Evolutionary conservation across 352 stramenopile genomes (phyloP), one percentile per base, ranked within the genome.

Genomic region (Phytopythium helicoides): DNA sequence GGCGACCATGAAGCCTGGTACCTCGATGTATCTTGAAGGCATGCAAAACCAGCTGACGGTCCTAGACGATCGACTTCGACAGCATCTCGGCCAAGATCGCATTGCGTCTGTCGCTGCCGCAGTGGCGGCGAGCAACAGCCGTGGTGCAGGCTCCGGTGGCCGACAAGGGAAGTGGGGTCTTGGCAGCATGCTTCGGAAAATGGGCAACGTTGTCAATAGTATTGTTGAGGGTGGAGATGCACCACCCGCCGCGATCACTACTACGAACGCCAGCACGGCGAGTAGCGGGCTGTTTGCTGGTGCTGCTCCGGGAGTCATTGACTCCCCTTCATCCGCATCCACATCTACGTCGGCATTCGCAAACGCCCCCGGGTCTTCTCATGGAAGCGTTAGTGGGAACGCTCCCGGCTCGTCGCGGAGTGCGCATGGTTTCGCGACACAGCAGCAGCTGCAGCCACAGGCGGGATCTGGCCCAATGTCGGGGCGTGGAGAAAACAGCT

Each of bases 11-110:
- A 92, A 92, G 58, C 83, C 77, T 15, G 85, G 77, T 12, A 77
- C 76, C 21, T 95, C 86, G 1, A 86, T 92, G 78, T 94, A 95
- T 56, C 52, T 95, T 22, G 86, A 95, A 57, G 85, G 81, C 19
- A 89, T 95, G 77, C 81, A 93, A 58, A 92, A 89, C 60, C 86
- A 95, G 44, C 62, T 95, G 12, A 85, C 83, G 18, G 83, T 95
- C 10, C 57, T 95, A 23, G 86, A 95, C 47, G 86, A 95, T 52
- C 83, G 86, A 1, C 47, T 95, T 48, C 78, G 83, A n/a, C 81
- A 93, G 50, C 81, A 94, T 57, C 72, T 95, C 18, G 86, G 86
- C 2, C 80, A 92, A 54, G 79, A 82, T 31, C 81, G 83, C 25
- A 71, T 89, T 1, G 77, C 86, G 34, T 86, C 73, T 2, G 76